Evolutionary conservation across 1,284 basidiomycete genomes (phyloP).

Genomic region (Sphagnurus paluster): DNA sequence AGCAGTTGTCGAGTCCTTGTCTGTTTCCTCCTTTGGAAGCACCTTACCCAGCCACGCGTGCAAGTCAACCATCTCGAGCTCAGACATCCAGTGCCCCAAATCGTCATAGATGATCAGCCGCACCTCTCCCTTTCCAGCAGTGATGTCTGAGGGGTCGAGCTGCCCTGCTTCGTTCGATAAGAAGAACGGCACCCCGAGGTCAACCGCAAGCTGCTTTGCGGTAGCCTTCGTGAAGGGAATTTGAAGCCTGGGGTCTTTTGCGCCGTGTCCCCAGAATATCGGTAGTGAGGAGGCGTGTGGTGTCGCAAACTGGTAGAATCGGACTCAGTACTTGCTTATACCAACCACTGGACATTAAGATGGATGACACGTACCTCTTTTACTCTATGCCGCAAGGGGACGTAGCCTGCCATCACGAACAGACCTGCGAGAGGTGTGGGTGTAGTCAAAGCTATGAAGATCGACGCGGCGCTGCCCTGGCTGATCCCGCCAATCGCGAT

Average conservation of each 20-base stretch:
- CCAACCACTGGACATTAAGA: background rate
- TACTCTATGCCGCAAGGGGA: slow-evolving; percentile 25
- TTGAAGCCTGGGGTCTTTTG: slow-evolving; percentile 15
- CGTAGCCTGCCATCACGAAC: slow-evolving; percentile 29
- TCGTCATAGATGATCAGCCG: slow-evolving; percentile 15
- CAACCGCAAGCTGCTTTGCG: slow-evolving; percentile 17
- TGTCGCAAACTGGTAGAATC: slow-evolving; percentile 18
- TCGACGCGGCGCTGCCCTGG: slow-evolving; percentile 29
- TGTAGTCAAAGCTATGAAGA: slow-evolving; percentile 26
- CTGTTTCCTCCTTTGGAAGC: background rate
- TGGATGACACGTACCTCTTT: slow-evolving; percentile 18
- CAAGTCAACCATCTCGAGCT: slow-evolving; percentile 18
- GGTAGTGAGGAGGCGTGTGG: slow-evolving; percentile 15
- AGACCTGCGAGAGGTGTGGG: slow-evolving; percentile 25
- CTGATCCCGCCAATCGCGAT: slow-evolving; percentile 31
- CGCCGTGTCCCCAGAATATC: slow-evolving; percentile 26
- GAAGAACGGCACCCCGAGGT: slow-evolving; percentile 16
- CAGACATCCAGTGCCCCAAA: slow-evolving; percentile 16
- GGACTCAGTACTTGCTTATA: background rate
- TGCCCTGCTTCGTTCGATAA: slow-evolving; percentile 2
- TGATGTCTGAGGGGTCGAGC: slow-evolving; percentile 7
- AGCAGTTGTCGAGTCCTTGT: background rate
- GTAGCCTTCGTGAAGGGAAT: slow-evolving; percentile 17
- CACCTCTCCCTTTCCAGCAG: slow-evolving; percentile 11
- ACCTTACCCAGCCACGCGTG: slow-evolving; percentile 12